Conservation (phyloP, 164 flowering plant genomes). For the Vitis cinerea region DNA sequence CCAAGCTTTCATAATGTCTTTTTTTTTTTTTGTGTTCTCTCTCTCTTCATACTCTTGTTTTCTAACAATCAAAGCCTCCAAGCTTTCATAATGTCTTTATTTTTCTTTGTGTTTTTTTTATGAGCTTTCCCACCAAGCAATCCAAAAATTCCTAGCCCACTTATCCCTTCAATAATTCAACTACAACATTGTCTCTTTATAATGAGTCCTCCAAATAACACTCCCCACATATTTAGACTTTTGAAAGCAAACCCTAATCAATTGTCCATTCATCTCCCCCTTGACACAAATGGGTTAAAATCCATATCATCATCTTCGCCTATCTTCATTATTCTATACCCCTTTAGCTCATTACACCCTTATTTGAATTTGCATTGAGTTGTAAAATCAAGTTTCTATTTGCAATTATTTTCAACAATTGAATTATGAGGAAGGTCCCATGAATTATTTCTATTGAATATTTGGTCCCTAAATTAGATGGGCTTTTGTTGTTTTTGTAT, state of each 20-base stretch:
- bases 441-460: too few species aligned
- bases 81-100: not conserved
- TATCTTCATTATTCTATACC: too few species aligned
- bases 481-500: too few species aligned
- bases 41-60: not conserved
- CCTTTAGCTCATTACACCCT: too few species aligned
- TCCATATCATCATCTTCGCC: too few species aligned
- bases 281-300: too few species aligned
- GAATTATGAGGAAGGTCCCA: too few species aligned
- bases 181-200: not conserved
- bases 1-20: not conserved
- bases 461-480: too few species aligned
- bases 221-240: not conserved
- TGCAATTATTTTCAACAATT: too few species aligned
- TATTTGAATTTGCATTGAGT: too few species aligned
- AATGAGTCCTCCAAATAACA: not conserved
- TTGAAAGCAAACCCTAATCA: not conserved
- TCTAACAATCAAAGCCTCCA: constrained; percentile 7
- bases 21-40: not conserved
- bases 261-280: too few species aligned
- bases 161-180: constrained; percentile 6
- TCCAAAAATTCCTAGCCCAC: not conserved
- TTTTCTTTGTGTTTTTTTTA: not conserved
- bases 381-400: too few species aligned
- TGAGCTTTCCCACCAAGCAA: not conserved